Conservation (phyloP, 768 basidiomycete species). For the Suillus placidus region DNA sequence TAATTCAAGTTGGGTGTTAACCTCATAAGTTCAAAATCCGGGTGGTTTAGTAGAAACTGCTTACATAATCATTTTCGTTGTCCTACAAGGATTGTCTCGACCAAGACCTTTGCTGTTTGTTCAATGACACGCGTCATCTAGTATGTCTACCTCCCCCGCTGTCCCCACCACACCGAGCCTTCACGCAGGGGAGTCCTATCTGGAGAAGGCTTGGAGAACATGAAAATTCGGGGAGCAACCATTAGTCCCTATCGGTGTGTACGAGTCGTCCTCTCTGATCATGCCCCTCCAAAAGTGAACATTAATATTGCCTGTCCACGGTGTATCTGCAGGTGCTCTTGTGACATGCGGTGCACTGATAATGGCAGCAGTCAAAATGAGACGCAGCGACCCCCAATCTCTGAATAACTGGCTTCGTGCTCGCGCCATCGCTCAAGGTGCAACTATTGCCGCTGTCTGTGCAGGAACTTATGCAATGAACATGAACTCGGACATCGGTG, state of each 20-base stretch:
- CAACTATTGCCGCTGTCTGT: constrained; percentile 68
- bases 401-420: constrained; percentile 80
- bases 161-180: constrained; percentile 34
- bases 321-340: constrained; percentile 45
- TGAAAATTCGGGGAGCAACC: too few relatives aligned
- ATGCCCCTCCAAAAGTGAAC: neutral
- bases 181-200: constrained; percentile 50
- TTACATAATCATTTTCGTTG: too few relatives aligned
- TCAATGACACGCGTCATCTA: neutral
- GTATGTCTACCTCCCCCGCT: constrained; percentile 32
- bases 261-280: neutral
- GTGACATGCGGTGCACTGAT: constrained; percentile 54
- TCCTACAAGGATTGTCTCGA: too few relatives aligned
- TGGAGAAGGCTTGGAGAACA: constrained; percentile 48
- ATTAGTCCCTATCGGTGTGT: constrained; percentile 68
- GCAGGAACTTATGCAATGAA: constrained; percentile 36
- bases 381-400: constrained; percentile 58
- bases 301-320: neutral
- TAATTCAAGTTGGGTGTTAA: too few relatives aligned
- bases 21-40: too few relatives aligned
- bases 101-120: too few relatives aligned
- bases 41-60: too few relatives aligned
- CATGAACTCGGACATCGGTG: constrained; percentile 18
- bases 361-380: constrained; percentile 66
- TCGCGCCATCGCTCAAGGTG: constrained; percentile 73